phyloP scores from a whole-genome alignment of 2,329 filamentous ascomycete genomes.

The Botrytis medusae region DNA sequence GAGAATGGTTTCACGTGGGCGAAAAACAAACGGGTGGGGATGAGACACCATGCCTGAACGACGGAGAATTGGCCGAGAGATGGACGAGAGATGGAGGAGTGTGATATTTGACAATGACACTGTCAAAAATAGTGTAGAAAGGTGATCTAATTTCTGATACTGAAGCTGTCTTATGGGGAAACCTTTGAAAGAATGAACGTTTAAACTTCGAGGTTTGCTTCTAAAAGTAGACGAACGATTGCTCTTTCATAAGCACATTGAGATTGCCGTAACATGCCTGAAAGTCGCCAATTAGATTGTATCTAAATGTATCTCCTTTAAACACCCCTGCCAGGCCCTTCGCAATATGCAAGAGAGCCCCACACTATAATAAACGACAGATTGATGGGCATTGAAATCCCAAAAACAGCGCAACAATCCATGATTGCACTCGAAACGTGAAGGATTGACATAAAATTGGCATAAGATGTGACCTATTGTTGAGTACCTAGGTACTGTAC shows the following conservation, averaged over 20 bases:
- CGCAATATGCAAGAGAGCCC: neutral
- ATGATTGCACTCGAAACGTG: neutral
- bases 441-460: neutral
- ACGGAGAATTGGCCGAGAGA: neutral
- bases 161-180: neutral
- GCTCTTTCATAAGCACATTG: neutral
- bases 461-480: neutral
- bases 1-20: neutral
- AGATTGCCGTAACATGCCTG: neutral
- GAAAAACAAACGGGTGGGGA: neutral
- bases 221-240: neutral
- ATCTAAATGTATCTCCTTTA: neutral
- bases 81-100: neutral
- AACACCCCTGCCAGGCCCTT: neutral
- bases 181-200: neutral
- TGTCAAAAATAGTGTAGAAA: neutral
- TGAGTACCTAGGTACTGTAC: slow-evolving; percentile 1
- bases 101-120: neutral
- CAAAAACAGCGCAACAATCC: neutral
- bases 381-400: neutral
- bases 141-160: neutral
- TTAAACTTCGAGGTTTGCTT: neutral
- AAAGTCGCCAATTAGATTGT: neutral
- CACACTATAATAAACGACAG: neutral
- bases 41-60: neutral